Conservation (phyloP, 1,284 basidiomycete species). For the Rugosomyces carneus region DNA sequence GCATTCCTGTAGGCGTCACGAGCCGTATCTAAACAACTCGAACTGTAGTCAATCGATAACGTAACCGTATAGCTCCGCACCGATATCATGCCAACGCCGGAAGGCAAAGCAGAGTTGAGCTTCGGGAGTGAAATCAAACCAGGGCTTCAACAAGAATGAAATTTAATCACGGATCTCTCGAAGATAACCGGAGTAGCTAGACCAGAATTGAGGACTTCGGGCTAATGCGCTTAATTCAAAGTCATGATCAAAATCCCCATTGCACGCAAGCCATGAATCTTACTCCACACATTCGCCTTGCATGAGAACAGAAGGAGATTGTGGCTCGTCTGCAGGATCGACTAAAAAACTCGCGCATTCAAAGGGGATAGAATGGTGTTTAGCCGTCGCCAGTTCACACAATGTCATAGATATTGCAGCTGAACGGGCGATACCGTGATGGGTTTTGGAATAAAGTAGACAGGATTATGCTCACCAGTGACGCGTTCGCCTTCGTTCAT, state of each 20-base stretch:
- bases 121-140: slow-evolving; percentile 21
- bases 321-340: slow-evolving; percentile 11
- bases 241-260: slow-evolving; percentile 2
- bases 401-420: slow-evolving; percentile 72
- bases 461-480: slow-evolving; percentile 32
- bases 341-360: slow-evolving; percentile 49
- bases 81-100: slow-evolving; percentile 65
- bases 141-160: slow-evolving; percentile 7
- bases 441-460: not conserved
- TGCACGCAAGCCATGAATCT: slow-evolving; percentile 14
- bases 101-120: slow-evolving; percentile 72
- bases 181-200: slow-evolving; percentile 75
- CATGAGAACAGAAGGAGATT: slow-evolving; percentile 14
- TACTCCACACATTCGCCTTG: slow-evolving; percentile 56
- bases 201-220: slow-evolving; percentile 74
- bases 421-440: slow-evolving; percentile 26
- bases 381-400: slow-evolving; percentile 68
- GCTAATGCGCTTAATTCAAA: slow-evolving; percentile 52
- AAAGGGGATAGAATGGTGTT: slow-evolving; percentile 56
- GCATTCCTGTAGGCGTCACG: slow-evolving; percentile 62
- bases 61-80: slow-evolving; percentile 26
- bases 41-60: not conserved
- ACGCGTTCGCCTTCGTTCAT: slow-evolving; percentile 55
- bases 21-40: slow-evolving; percentile 45
- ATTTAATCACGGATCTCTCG: slow-evolving; percentile 60